phyloP scores from a whole-genome alignment of 768 basidiomycete genomes.

The Ramaria sp. region DNA sequence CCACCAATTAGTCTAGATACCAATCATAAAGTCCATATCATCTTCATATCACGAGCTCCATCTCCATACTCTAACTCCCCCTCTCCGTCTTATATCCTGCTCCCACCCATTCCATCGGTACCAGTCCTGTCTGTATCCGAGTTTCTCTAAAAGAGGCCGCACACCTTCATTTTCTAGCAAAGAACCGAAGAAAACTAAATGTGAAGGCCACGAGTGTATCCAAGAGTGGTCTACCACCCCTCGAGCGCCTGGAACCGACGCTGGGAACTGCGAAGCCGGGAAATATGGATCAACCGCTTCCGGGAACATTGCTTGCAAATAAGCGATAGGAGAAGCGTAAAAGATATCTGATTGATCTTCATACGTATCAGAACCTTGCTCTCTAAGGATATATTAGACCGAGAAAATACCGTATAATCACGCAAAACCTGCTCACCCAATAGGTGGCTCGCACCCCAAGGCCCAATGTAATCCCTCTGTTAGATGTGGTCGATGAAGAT shows the following conservation, averaged over 20 bases:
- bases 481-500: slow-evolving; percentile 65
- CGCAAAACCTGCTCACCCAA: slow-evolving; percentile 43
- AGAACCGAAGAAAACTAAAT: slow-evolving; percentile 77
- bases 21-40: neutral
- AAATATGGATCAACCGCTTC: slow-evolving; percentile 45
- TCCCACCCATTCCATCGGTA: slow-evolving; percentile 56
- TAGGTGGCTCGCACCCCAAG: slow-evolving; percentile 86
- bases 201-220: slow-evolving; percentile 70
- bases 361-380: slow-evolving; percentile 45
- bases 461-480: slow-evolving; percentile 62
- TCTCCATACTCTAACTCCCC: slow-evolving; percentile 64
- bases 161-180: slow-evolving; percentile 49
- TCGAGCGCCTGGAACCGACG: slow-evolving; percentile 35
- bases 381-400: slow-evolving; percentile 22
- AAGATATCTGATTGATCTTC: slow-evolving; percentile 77
- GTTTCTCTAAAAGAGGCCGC: slow-evolving; percentile 30
- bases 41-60: slow-evolving; percentile 10
- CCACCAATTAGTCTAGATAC: too few relatives aligned
- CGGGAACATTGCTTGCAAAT: slow-evolving; percentile 63
- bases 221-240: slow-evolving; percentile 27
- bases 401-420: neutral
- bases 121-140: slow-evolving; percentile 60
- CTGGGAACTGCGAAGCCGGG: slow-evolving; percentile 48
- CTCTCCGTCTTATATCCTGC: slow-evolving; percentile 60
- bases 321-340: slow-evolving; percentile 57